Evolutionary conservation across 2,329 filamentous ascomycete species (phyloP).

Genomic region (Penicillium sp.): DNA sequence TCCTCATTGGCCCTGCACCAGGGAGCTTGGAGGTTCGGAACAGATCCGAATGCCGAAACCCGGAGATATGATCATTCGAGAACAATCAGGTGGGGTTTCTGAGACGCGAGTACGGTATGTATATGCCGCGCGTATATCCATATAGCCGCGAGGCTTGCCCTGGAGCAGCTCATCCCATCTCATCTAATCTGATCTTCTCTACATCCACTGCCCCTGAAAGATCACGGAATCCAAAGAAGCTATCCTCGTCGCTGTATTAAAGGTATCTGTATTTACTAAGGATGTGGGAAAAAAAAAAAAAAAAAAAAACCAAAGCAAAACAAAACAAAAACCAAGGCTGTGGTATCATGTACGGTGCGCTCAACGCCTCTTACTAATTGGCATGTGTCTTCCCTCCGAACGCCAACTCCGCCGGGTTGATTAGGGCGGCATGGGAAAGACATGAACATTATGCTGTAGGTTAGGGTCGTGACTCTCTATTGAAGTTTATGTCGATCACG

Average conservation of each 20-base stretch:
- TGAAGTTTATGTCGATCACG: slow-evolving; percentile 2
- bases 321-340: neutral
- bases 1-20: no score
- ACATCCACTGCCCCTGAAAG: neutral
- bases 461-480: slow-evolving; percentile 12
- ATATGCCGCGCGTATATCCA: neutral
- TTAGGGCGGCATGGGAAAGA: neutral
- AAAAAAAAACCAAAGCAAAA: slow-evolving; percentile 1
- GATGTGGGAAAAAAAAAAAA: neutral
- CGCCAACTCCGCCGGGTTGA: neutral
- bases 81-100: neutral
- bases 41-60: neutral
- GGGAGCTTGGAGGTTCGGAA: neutral
- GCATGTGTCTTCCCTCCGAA: neutral
- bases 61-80: neutral
- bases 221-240: neutral
- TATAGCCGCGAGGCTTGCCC: neutral
- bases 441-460: slow-evolving; percentile 1
- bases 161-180: neutral
- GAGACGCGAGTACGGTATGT: neutral
- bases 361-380: slow-evolving; percentile 3
- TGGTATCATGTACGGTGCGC: slow-evolving; percentile 12
- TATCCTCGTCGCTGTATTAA: slow-evolving; percentile 4
- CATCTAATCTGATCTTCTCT: neutral
- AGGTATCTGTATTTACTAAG: neutral